Base-by-base conservation (phyloP, 148 eudicot genomes). In the Rhododendron ferrugineum region DNA sequence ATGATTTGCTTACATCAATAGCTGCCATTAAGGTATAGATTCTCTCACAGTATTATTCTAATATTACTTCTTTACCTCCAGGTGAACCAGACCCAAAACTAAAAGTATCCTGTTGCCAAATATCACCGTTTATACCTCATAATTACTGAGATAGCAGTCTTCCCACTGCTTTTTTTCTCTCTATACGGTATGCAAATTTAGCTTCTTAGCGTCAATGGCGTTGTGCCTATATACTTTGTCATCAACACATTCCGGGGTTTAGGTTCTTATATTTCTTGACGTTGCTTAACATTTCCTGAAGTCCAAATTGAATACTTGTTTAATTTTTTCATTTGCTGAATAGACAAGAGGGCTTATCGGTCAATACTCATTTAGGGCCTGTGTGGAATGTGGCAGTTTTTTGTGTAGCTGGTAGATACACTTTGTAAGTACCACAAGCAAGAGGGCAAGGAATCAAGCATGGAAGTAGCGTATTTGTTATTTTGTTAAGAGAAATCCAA, bases 21-120 rank as follows among this genome's bases (percentile, higher is more conserved):
- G 46, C 11, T 83, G 6, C 15, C 56, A 75, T 49, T 26, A 6
- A 62, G 7, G n/a, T 30, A 40, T 47, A 58, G 74, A 28, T 34
- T 82, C 62, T 0, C n/a, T 26, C 11, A 18, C 16, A n/a, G 32
- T 76, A 50, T 83, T 28, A 70, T 62, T 76, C 62, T 58, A 81
- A 62, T 86, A 9, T 79, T 86, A 56, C 37, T 49, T 76, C 30
- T 37, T 68, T 68, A 28, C 78, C 70, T 89, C 85, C 88, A 97
- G 99, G 99, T 89, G 98, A 95, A 89, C 99, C 98, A 85, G 99
- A 97, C 85, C 99, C 99, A 44, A 98, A 97, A 85, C 92, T 97
- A 79, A 95, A 95, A 89, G 88, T 97, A 62, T 97, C 99, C 54
- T 97, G 98, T 89, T 95, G 98, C 64, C 99, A 95, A 91, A 93